Conservation (phyloP, 2,329 filamentous ascomycete species). For the Colletotrichum magnum region DNA sequence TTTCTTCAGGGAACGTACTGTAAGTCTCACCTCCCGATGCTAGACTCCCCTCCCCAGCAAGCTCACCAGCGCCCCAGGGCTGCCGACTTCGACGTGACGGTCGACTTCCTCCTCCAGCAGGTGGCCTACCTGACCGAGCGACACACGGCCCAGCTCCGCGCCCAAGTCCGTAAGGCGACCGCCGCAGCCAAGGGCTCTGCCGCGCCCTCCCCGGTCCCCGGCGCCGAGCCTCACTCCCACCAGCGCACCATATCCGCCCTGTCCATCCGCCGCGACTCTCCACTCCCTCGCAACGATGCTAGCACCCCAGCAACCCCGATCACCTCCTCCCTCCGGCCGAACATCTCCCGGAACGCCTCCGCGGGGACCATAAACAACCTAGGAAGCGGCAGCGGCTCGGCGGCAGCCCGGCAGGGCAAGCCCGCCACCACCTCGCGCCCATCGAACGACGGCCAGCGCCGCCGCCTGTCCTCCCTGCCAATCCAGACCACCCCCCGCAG, state of each 20-base stretch:
- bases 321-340: conserved; percentile 59
- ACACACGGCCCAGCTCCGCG: conserved; percentile 89
- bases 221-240: conserved; percentile 58
- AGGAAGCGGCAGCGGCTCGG: conserved; percentile 41
- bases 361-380: conserved; percentile 57
- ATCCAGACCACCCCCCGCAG: conserved; percentile 48
- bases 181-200: conserved; percentile 69
- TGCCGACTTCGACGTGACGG: conserved; percentile 83
- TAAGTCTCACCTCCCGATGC: conserved; percentile 58
- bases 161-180: conserved; percentile 86
- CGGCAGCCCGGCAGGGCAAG: conserved; percentile 46
- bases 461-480: conserved; percentile 61
- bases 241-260: conserved; percentile 66
- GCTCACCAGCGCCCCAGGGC: conserved; percentile 65
- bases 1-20: conserved; percentile 78
- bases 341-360: conserved; percentile 63
- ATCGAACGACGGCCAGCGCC: conserved; percentile 51
- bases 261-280: conserved; percentile 72
- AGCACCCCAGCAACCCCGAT: conserved; percentile 59
- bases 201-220: conserved; percentile 70
- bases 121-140: conserved; percentile 94
- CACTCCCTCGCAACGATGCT: conserved; percentile 63
- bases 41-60: conserved; percentile 24
- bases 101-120: conserved; percentile 92
- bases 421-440: conserved; percentile 42